phyloP scores from a whole-genome alignment of 805 yeast genomes.

The Saturnispora hagleri region DNA sequence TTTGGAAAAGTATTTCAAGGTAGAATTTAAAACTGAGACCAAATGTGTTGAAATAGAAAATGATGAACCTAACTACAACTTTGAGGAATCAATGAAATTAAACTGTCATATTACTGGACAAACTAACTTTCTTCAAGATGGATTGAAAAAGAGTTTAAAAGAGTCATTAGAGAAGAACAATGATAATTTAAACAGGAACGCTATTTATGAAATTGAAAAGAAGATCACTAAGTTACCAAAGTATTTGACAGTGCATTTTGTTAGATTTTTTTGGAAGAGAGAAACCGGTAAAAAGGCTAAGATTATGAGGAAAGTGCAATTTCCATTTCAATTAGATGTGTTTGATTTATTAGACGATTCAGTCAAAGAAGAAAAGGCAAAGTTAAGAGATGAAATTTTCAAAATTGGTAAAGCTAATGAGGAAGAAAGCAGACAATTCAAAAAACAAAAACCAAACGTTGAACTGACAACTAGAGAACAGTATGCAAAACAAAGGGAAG shows the following conservation, averaged over 20 bases:
- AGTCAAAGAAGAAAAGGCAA: conserved; percentile 54
- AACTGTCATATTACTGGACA: conserved; percentile 80
- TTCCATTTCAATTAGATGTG: conserved; percentile 88
- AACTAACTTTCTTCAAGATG: conserved; percentile 85
- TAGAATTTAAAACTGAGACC: conserved; percentile 54
- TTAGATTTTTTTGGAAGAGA: conserved; percentile 93
- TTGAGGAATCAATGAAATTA: conserved; percentile 59
- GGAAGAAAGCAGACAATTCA: conserved; percentile 64
- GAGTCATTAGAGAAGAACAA: conserved; percentile 75
- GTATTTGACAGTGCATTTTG: conserved; percentile 81
- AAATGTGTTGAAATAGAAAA: conserved; percentile 50
- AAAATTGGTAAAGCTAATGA: conserved; percentile 64
- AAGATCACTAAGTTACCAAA: conserved; percentile 75
- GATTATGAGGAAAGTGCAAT: conserved; percentile 86
- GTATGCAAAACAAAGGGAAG: conserved; percentile 44
- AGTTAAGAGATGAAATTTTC: conserved; percentile 69
- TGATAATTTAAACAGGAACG: conserved; percentile 57
- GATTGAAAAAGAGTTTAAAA: conserved; percentile 60
- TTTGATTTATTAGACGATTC: conserved; percentile 80
- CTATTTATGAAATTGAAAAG: conserved; percentile 53
- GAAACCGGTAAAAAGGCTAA: conserved; percentile 87
- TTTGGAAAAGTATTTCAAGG: conserved; percentile 49
- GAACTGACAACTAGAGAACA: conserved; percentile 43
- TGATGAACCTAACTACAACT: conserved; percentile 34
- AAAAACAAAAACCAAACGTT: conserved; percentile 42